A percentile compares a stretch with the other conserved stretches of the same genome.
Conservation (phyloP, 2,329 filamentous ascomycete species). For the Bipolaris cookei region DNA sequence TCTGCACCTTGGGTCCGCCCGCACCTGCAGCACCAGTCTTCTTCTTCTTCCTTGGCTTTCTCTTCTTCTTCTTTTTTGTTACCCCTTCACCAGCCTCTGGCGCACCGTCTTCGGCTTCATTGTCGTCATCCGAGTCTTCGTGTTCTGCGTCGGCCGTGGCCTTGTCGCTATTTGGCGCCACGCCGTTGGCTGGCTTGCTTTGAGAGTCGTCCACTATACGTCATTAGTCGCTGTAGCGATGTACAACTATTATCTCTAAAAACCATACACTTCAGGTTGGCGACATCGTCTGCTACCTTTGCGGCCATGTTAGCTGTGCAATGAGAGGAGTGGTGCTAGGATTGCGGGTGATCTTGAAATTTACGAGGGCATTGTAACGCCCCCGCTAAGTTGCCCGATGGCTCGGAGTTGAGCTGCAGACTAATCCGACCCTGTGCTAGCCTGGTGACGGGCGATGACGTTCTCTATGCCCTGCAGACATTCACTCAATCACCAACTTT, state of each 20-base stretch:
- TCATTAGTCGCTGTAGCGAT: slow-evolving; percentile 11
- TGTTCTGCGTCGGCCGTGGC: slow-evolving; percentile 57
- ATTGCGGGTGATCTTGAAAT: slow-evolving; percentile 21
- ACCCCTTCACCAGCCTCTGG: slow-evolving; percentile 46
- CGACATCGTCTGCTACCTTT: slow-evolving; percentile 45
- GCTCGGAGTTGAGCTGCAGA: slow-evolving; percentile 21
- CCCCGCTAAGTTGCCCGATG: slow-evolving; percentile 17
- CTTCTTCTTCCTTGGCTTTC: slow-evolving; percentile 76
- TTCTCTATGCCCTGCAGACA: slow-evolving; percentile 23
- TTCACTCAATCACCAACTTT: slow-evolving; percentile 15
- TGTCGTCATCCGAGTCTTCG: slow-evolving; percentile 62
- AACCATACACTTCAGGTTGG: slow-evolving; percentile 47
- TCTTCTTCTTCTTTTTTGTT: slow-evolving; percentile 83
- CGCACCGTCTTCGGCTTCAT: slow-evolving; percentile 58
- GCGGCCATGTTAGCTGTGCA: slow-evolving; percentile 45
- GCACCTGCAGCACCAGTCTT: slow-evolving; percentile 53
- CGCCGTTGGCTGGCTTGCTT: slow-evolving; percentile 40
- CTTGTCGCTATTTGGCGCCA: slow-evolving; percentile 43
- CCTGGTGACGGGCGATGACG: slow-evolving; percentile 32
- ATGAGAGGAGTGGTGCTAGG: slow-evolving; percentile 4
- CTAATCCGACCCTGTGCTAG: slow-evolving; percentile 10
- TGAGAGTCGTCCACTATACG: slow-evolving; percentile 47
- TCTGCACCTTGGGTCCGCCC: slow-evolving; percentile 69
- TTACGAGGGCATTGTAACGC: slow-evolving; percentile 18
- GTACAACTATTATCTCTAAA: background rate